Evolutionary conservation across 2,329 filamentous ascomycete species (phyloP), one percentile per base, ranked within the genome.

Genomic region (Chrysoporthe cubensis): DNA sequence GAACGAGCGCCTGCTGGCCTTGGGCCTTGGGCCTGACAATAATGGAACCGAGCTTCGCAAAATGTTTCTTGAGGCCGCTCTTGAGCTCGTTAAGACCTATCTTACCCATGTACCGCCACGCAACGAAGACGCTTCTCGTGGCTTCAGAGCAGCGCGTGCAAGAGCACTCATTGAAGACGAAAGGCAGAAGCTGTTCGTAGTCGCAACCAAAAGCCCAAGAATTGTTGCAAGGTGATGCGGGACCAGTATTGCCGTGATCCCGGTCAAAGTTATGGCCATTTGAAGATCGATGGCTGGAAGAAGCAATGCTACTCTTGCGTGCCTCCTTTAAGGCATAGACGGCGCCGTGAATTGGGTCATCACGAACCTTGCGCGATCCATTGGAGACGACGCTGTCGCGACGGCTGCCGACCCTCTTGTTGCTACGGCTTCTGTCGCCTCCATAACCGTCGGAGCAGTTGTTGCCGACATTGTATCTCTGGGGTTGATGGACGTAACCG

Each of bases 281-380:
- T 4, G 57, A 65, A 16, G n/a, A 14, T n/a, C 21, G 52, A 8
- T 18, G 37, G 3, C 48, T 50, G 8, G 57, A 26, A 21, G 57
- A 40, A 9, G 21, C 59, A 50, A 50, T 59, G 59, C 58, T 60
- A 43, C 37, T 8, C 52, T 62, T 67, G 58, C 44, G 46, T n/a
- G 57, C 42, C n/a, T 32, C 34, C 26, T 65, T 67, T 44, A 64
- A 34, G 32, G 56, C 1, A 42, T 70, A 65, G 11, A 69, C 64
- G 9, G 69, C 40, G 32, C 69, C 66, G 42, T 64, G 60, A 16
- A 66, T 54, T 3, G 66, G 62, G 34, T 66, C 57, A 4, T 66
- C 63, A 46, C 63, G 66, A 32, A 63, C 21, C 62, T 65, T 66
- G 16, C 65, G 65, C 1, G 68, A 63, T 26, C 54, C 59, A 11